Evolutionary conservation across 768 basidiomycete species (phyloP).

Genomic region (Auriculariales sp.): DNA sequence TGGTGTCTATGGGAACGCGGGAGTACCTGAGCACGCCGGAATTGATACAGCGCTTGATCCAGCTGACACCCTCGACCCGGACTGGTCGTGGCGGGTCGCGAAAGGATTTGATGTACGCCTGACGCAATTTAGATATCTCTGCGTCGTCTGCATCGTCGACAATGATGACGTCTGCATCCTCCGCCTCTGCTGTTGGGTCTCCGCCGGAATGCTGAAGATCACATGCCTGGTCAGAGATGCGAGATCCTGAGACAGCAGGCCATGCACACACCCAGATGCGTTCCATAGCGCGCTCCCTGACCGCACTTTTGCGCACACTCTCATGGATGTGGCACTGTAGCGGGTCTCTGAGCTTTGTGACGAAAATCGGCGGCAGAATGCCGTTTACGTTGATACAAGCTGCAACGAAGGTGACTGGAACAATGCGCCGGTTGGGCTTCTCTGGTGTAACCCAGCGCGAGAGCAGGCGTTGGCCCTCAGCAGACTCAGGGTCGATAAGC

Average conservation of each 20-base stretch:
- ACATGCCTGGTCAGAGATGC: neutral
- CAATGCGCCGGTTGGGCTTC: slow-evolving; percentile 62
- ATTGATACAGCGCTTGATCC: slow-evolving; percentile 77
- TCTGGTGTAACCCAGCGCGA: slow-evolving; percentile 42
- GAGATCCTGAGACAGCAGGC: neutral
- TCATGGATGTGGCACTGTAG: slow-evolving; percentile 70
- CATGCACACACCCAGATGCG: slow-evolving; percentile 48
- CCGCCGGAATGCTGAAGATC: slow-evolving; percentile 62
- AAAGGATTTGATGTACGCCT: too few relatives aligned
- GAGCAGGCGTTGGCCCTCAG: slow-evolving; percentile 55
- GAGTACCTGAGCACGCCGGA: slow-evolving; percentile 51
- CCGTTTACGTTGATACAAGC: slow-evolving; percentile 71
- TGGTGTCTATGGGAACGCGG: slow-evolving; percentile 70
- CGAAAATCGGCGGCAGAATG: slow-evolving; percentile 65
- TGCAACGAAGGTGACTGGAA: slow-evolving; percentile 69
- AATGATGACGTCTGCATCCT: slow-evolving; percentile 59
- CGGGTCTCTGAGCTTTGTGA: slow-evolving; percentile 36
- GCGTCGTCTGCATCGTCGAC: slow-evolving; percentile 63
- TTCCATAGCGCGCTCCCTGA: slow-evolving; percentile 45
- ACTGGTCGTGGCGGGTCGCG: neutral
- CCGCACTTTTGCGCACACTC: slow-evolving; percentile 68
- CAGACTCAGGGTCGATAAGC: slow-evolving; percentile 49
- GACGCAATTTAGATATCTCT: slow-evolving; percentile 33
- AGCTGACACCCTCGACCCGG: slow-evolving; percentile 56
- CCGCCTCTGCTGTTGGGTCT: slow-evolving; percentile 54